Percentiles rank a stretch among this genome's conserved stretches.
Evolutionary conservation across 1,284 basidiomycete species (phyloP).

Genomic region (Cryptococcus wingfieldii): DNA sequence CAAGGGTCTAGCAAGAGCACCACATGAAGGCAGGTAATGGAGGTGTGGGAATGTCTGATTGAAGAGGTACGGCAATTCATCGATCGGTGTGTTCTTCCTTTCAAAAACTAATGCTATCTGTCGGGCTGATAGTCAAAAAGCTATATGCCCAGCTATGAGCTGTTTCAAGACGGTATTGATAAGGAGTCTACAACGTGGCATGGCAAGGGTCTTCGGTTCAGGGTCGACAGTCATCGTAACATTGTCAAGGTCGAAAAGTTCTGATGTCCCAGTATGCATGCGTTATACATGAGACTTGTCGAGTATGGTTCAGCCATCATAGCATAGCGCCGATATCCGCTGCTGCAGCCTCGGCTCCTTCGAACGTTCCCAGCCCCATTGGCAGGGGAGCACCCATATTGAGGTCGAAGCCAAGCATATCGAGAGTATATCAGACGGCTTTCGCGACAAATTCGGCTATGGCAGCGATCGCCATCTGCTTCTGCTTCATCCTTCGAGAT

Average conservation of each 20-base stretch:
- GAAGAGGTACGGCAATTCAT: constrained; percentile 65
- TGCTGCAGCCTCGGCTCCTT: neutral
- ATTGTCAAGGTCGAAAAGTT: neutral
- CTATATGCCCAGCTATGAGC: neutral
- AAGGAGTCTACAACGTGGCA: neutral
- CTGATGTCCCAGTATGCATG: neutral
- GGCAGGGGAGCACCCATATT: neutral
- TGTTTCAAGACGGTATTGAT: constrained; percentile 2
- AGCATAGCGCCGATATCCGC: neutral
- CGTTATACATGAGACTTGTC: neutral
- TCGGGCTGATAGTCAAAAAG: neutral
- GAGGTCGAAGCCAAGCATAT: constrained; percentile 2
- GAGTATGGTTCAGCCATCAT: neutral
- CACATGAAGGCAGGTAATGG: constrained; percentile 76
- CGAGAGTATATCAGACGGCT: constrained; percentile 13
- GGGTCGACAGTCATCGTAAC: neutral
- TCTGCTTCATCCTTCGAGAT: constrained; percentile 25
- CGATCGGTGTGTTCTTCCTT: constrained; percentile 12
- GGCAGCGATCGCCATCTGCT: constrained; percentile 21
- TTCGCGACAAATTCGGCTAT: constrained; percentile 31
- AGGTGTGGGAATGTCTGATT: constrained; percentile 79
- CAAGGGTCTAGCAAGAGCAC: constrained; percentile 69
- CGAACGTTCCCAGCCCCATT: neutral
- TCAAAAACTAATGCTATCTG: neutral
- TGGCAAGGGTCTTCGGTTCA: constrained; percentile 1